Conservation (phyloP, 2,329 filamentous ascomycete genomes). For the Arthrobotrys megalospora region DNA sequence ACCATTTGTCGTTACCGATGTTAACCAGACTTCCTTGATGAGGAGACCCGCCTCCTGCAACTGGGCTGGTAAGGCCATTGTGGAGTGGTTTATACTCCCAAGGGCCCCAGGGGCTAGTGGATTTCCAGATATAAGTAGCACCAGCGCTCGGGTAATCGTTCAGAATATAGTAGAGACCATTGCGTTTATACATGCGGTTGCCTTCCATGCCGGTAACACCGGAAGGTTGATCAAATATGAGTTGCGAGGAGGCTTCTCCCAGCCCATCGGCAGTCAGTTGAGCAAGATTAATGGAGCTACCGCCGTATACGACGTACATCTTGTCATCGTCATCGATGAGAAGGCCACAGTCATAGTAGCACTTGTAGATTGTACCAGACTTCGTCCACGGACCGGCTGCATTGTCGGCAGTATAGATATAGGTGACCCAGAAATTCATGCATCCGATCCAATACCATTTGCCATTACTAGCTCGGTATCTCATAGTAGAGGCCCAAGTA, state of each 20-base stretch:
- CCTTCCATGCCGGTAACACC: conserved; percentile 70
- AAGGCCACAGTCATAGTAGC: conserved; percentile 74
- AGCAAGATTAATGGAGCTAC: conserved; percentile 70
- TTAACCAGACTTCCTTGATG: conserved; percentile 74
- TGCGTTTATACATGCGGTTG: conserved; percentile 73
- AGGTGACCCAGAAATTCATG: conserved; percentile 71
- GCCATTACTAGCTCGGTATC: conserved; percentile 71
- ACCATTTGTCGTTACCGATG: conserved; percentile 72
- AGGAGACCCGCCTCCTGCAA: conserved; percentile 69
- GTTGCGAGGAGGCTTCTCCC: conserved; percentile 68
- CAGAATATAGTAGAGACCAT: conserved; percentile 73
- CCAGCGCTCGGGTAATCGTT: conserved; percentile 69
- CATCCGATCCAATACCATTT: conserved; percentile 75
- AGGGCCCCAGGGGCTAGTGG: conserved; percentile 71
- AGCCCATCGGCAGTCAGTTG: conserved; percentile 71
- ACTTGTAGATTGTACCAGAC: conserved; percentile 67
- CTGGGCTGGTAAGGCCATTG: conserved; percentile 68
- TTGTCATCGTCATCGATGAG: conserved; percentile 75
- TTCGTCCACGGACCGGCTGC: conserved; percentile 69
- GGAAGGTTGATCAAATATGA: conserved; percentile 67
- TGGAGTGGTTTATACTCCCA: conserved; percentile 71
- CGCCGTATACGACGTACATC: conserved; percentile 74
- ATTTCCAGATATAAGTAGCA: conserved; percentile 71
- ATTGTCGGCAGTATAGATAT: conserved; percentile 71
- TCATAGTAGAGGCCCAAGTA: conserved; percentile 73